Conservation (phyloP, 305 asterid species). For the Fraxinus angustifolia region DNA sequence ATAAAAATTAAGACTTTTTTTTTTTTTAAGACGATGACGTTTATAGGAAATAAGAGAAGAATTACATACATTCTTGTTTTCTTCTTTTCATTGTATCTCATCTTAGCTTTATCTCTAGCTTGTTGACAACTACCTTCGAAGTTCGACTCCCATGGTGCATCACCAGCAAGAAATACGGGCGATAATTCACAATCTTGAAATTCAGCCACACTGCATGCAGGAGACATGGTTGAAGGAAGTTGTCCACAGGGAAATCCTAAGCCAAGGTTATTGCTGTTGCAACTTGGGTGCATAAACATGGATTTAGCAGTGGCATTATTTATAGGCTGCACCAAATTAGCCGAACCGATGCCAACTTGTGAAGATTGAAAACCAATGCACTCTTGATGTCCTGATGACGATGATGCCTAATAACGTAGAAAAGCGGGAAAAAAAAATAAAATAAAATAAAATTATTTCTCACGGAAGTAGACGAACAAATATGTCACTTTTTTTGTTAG, state of each 20-base stretch:
- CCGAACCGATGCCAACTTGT: conserved; percentile 19
- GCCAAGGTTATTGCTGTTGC: conserved; percentile 27
- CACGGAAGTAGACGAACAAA: background rate
- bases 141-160: conserved; percentile 58
- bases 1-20: background rate
- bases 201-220: conserved; percentile 46
- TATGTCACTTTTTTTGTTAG: background rate
- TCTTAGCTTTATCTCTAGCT: conserved; percentile 72
- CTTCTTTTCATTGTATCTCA: conserved; percentile 82
- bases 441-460: background rate
- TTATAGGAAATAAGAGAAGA: background rate
- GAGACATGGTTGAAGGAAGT: conserved; percentile 41
- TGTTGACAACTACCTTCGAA: conserved; percentile 49
- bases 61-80: conserved; percentile 60
- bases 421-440: background rate
- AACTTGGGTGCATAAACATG: conserved; percentile 41
- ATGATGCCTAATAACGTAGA: conserved; percentile 41
- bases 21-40: background rate
- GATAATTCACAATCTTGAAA: conserved; percentile 66
- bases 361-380: conserved; percentile 37
- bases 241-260: conserved; percentile 40
- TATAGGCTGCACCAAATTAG: conserved; percentile 32
- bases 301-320: conserved; percentile 32
- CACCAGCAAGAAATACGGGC: conserved; percentile 42
- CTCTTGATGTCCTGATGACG: conserved; percentile 49